These are phyloP conservation scores for Fusarium scirpi DNA, from an alignment of 2,329 filamentous ascomycete genomes.

Conservation along the genomic window DNA sequence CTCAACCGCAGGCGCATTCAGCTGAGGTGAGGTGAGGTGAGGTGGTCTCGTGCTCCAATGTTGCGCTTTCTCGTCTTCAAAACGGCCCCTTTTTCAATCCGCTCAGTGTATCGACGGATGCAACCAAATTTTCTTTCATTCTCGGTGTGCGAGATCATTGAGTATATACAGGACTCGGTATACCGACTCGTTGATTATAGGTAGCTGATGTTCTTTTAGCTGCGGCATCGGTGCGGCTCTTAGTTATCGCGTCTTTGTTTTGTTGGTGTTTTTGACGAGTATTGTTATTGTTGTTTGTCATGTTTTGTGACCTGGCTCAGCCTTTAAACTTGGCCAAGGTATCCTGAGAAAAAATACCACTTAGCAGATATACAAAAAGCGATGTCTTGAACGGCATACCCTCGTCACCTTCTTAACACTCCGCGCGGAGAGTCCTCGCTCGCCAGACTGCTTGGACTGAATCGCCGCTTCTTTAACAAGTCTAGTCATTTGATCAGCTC, in stretches of 20 bases:
- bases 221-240: constrained; percentile 10
- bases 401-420: constrained; percentile 82
- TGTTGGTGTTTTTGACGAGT: background rate
- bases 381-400: constrained; percentile 59
- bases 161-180: background rate
- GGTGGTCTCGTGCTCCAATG: constrained; percentile 44
- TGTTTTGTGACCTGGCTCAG: constrained; percentile 53
- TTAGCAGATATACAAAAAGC: constrained; percentile 20
- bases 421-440: constrained; percentile 78
- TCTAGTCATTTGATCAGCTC: constrained; percentile 55
- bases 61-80: constrained; percentile 8
- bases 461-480: constrained; percentile 85
- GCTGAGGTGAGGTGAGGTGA: constrained; percentile 21
- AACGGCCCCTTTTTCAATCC: constrained; percentile 11
- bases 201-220: background rate
- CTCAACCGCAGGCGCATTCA: constrained; percentile 36
- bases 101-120: background rate
- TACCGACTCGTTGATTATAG: background rate
- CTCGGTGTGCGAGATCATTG: background rate
- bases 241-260: background rate
- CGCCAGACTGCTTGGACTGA: constrained; percentile 78
- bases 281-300: background rate
- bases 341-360: constrained; percentile 58
- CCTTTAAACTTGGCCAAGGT: constrained; percentile 77
- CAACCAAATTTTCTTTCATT: background rate